phyloP scores from a whole-genome alignment of 73 alveolate species.

The Halteria grandinella region DNA sequence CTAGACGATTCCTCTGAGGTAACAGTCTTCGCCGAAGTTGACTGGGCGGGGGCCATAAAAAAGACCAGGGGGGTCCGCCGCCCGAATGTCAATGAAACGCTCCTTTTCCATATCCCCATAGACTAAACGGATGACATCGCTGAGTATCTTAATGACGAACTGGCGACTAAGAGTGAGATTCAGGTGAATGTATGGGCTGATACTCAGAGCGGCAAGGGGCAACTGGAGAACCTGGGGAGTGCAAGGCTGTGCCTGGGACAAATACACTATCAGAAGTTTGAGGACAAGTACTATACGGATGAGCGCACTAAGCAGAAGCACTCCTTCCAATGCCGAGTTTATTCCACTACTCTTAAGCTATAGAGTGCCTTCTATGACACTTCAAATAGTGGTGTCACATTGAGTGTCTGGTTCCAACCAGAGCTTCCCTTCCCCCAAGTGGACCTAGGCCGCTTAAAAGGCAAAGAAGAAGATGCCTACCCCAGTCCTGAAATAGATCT shows the following conservation, averaged over 20 bases:
- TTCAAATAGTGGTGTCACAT: background rate
- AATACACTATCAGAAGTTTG: background rate
- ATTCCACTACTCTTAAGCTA: conserved; percentile 33
- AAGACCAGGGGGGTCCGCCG: conserved; percentile 44
- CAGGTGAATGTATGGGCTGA: conserved; percentile 67
- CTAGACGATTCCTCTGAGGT: conserved; percentile 66
- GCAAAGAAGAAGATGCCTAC: conserved; percentile 16
- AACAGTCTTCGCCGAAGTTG: conserved; percentile 40
- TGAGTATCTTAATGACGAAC: conserved; percentile 57
- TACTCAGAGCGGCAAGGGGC: conserved; percentile 47
- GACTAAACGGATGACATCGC: conserved; percentile 38
- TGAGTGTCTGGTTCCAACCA: conserved; percentile 64
- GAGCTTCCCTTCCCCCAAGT: conserved; percentile 74
- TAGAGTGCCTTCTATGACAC: conserved; percentile 29
- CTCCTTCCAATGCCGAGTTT: conserved; percentile 38
- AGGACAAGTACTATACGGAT: conserved; percentile 59
- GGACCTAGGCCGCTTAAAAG: conserved; percentile 49
- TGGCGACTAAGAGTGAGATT: conserved; percentile 49
- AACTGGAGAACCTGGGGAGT: conserved; percentile 58
- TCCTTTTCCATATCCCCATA: conserved; percentile 54
- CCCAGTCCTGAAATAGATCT: conserved; percentile 37
- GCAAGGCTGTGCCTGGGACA: conserved; percentile 16
- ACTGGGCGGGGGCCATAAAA: conserved; percentile 65
- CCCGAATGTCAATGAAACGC: conserved; percentile 39
- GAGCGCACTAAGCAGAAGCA: conserved; percentile 46